phyloP scores from a whole-genome alignment of 257 asterid species.

The Schizonepeta tenuifolia region DNA sequence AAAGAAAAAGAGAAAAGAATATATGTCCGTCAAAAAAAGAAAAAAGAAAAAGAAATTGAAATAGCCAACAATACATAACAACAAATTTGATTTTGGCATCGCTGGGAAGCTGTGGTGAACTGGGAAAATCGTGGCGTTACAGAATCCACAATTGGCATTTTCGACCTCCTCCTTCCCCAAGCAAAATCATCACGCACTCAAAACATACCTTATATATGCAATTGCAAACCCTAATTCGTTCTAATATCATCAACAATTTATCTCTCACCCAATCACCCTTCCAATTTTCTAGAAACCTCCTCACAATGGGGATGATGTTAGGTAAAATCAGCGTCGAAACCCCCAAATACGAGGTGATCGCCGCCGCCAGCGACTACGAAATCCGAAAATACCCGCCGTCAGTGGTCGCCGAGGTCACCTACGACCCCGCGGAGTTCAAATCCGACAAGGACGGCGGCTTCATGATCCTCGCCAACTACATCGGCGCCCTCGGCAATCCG shows the following conservation, averaged over 20 bases:
- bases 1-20: too few species aligned
- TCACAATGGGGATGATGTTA: conserved; percentile 65
- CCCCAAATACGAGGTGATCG: conserved; percentile 57
- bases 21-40: too few species aligned
- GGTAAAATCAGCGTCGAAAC: conserved; percentile 82
- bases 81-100: neutral
- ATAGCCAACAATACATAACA: neutral
- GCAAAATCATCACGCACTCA: conserved; percentile 4
- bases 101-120: conserved; percentile 17
- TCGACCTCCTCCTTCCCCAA: conserved; percentile 31
- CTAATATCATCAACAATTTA: neutral
- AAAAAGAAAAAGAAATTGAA: neutral
- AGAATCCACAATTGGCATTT: conserved; percentile 32
- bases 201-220: neutral
- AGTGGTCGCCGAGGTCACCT: conserved; percentile 79
- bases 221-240: neutral
- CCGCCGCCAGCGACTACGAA: conserved; percentile 68
- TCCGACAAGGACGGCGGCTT: conserved; percentile 88
- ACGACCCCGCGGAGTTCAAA: conserved; percentile 64
- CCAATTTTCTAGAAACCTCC: neutral
- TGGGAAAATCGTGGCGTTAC: conserved; percentile 46
- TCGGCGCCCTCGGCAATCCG: conserved; percentile 81
- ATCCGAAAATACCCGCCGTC: conserved; percentile 72
- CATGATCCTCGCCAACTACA: conserved; percentile 66
- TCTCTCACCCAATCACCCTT: neutral